phyloP scores from a whole-genome alignment of 805 yeast species.

The Spathaspora sp. region DNA sequence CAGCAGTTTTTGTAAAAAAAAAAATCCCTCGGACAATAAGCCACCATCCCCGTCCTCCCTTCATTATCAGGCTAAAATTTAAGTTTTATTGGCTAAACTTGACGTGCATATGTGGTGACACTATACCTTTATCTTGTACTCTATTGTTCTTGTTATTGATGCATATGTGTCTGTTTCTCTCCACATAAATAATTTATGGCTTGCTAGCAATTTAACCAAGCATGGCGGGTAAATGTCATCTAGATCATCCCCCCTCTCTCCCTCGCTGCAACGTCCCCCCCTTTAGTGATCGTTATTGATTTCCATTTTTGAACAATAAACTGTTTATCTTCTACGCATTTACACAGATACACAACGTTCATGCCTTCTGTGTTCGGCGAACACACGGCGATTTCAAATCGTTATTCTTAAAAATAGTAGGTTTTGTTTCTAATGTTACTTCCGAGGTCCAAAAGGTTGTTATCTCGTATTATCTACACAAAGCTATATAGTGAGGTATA shows the following conservation, averaged over 20 bases:
- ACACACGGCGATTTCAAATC: neutral
- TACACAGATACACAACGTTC: neutral
- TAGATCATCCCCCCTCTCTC: neutral
- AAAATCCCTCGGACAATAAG: neutral
- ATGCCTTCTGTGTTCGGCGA: neutral
- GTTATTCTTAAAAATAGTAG: too few relatives aligned
- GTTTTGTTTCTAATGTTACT: too few relatives aligned
- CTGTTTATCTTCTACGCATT: neutral
- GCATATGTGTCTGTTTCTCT: neutral
- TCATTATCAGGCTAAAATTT: neutral
- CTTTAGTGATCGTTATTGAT: neutral
- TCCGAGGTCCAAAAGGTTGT: too few relatives aligned
- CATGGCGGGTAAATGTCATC: neutral
- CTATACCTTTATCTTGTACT: neutral
- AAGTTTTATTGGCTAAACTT: neutral
- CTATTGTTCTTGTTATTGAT: neutral
- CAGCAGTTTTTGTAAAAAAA: neutral
- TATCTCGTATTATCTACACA: too few relatives aligned
- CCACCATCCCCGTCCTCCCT: neutral
- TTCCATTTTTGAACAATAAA: neutral
- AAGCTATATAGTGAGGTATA: too few relatives aligned
- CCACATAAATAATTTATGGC: neutral
- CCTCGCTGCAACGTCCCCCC: neutral
- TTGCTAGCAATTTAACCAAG: too few relatives aligned
- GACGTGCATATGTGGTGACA: neutral